These are phyloP conservation scores for Pseudogymnoascus sp. DNA, from an alignment of 2,329 filamentous ascomycete species.

Conservation along the genomic window DNA sequence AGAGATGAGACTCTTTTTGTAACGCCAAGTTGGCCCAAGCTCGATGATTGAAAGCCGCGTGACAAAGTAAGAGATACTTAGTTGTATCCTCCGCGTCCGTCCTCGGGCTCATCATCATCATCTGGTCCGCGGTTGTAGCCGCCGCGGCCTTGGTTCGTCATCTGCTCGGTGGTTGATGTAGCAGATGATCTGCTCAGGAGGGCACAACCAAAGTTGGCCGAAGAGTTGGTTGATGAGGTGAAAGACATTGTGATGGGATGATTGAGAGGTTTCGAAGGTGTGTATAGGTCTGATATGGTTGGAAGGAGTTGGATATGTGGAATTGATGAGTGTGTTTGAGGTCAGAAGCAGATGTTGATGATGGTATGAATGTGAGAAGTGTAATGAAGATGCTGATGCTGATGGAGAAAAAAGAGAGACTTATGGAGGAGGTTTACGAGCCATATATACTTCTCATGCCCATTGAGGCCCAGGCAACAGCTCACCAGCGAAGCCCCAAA, in stretches of 20 bases:
- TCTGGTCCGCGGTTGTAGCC: slow-evolving; percentile 19
- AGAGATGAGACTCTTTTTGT: not conserved
- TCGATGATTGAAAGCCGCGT: not conserved
- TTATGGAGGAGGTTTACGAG: not conserved
- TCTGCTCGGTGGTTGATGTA: not conserved
- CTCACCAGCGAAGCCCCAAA: not conserved
- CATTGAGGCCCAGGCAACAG: not conserved
- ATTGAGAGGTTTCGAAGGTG: not conserved
- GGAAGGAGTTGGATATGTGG: not conserved
- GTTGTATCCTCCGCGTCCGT: slow-evolving; percentile 27
- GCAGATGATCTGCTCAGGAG: not conserved
- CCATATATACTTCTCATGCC: slow-evolving; percentile 3
- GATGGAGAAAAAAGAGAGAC: slow-evolving; percentile 2
- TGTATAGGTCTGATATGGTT: not conserved
- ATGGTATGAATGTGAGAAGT: not conserved
- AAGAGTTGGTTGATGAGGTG: not conserved
- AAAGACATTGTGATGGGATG: not conserved
- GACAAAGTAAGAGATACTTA: slow-evolving; percentile 13
- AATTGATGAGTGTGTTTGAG: not conserved
- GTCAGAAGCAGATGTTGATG: not conserved
- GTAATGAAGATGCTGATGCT: slow-evolving; percentile 3
- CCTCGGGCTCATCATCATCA: slow-evolving; percentile 26
- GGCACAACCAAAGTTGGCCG: not conserved
- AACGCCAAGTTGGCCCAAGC: not conserved
- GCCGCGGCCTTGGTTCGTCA: slow-evolving; percentile 10